Base-by-base conservation (phyloP, 202 grass and related monocot species). In the Hordeum pubiflorum region DNA sequence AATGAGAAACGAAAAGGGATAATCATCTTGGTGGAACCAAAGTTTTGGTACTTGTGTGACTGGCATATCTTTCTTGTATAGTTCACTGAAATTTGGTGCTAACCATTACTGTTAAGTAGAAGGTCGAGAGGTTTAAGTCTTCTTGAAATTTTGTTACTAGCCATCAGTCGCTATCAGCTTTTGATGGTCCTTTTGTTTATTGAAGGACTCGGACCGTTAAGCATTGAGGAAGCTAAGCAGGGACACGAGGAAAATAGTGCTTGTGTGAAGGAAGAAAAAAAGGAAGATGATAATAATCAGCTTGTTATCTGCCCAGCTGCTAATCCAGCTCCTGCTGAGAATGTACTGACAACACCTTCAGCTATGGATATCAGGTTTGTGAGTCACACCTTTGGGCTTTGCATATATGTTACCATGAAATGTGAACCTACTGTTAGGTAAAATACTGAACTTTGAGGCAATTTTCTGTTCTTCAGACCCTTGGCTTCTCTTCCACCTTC, bases 221-320 rank as follows among this genome's bases (percentile, higher is more conserved):
- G 32, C 68, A 41, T 82, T 27, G 87, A 82, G 54, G 83, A 86
- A 69, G 20, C 84, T 75, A 86, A 86, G 40, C 61, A 31, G 69
- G 74, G 13, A 69, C 31, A 37, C 8, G 54, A 83, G 67, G 83
- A 86, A 86, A 86, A 79, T 13, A 68, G 40, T 69, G 48, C 41
- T 54, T 59, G n/a, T 59, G 68, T 69, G 59, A 89, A 79, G 67
- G 79, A 86, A 83, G 83, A 79, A 69, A 86, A 82, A 74, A 63
- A n/a, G 40, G 74, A 83, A 68, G 75, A 69, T 17, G 83, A 86
- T 43, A 86, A 74, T 63, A 86, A 74, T 63, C 74, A 83, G 14
- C 67, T 79, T 1, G 68, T 83, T 43, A 67, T 89, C 61, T 46
- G 9, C 62, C 83, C 75, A 69, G 69, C 39, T 75, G 9, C 66